A percentile compares a stretch with the other conserved stretches of the same genome.
These are phyloP conservation scores for Akanthomyces dipterigenus DNA, from an alignment of 2,329 filamentous ascomycete genomes.

Conservation along the genomic window DNA sequence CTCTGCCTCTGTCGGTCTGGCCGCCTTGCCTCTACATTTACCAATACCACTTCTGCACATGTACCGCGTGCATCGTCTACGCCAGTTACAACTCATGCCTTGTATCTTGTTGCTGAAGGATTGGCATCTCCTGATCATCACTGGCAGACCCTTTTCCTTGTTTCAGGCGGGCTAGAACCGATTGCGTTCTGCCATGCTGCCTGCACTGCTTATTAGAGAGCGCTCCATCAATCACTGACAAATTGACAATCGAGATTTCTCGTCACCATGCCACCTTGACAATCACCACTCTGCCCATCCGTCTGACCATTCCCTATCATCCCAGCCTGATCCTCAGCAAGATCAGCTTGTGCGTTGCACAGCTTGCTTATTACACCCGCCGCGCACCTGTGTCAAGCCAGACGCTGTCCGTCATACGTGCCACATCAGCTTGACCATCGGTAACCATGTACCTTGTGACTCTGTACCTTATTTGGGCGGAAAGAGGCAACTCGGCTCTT, in stretches of 20 bases:
- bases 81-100: neutral
- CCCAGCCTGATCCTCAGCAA: neutral
- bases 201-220: neutral
- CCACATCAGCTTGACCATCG: neutral
- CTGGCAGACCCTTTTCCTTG: neutral
- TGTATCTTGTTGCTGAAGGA: neutral
- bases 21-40: neutral
- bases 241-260: constrained; percentile 3
- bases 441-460: neutral
- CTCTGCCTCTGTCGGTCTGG: neutral
- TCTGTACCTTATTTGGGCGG: neutral
- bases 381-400: neutral
- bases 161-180: neutral
- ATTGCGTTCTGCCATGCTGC: neutral
- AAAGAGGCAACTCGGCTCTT: neutral
- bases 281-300: neutral
- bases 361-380: neutral
- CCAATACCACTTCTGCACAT: too few relatives aligned
- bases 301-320: constrained; percentile 1
- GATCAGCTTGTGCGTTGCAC: neutral
- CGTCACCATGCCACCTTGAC: neutral
- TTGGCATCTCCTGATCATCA: neutral
- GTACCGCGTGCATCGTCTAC: neutral
- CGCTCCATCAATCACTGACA: neutral
- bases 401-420: neutral